Base-by-base conservation (phyloP, 257 asterid species). In the Paraleonurus japonicus region DNA sequence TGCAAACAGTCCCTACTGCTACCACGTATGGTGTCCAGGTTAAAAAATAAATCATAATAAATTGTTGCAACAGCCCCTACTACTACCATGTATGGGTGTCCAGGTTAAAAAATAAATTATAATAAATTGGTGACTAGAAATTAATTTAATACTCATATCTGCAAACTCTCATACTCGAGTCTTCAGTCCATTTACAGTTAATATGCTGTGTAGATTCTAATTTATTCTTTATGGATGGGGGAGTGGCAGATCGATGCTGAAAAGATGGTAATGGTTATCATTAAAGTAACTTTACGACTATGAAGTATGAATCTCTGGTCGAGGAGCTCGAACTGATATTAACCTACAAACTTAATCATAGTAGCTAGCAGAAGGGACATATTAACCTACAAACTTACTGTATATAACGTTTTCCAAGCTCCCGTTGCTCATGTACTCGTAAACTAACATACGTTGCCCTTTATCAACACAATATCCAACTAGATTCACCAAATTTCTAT, bases 371-470 rank as follows among this genome's bases (percentile, higher is more conserved):
- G 54, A 68, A 28, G 26, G 55, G 37, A 62, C 30, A 30, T 65
- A 43, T 39, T 55, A 65, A 71, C 58, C 61, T 43, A 39, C 16
- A 8, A 35, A 81, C 97, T 85, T 83, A 95, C 98, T 79, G 60
- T 95, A 95, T 65, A 95, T 70, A 74, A 83, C 92, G 78, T 89
- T 89, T 19, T 84, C 98, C 89, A 95, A 87, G 88, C 98, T 95
- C 76, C 98, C 99, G 30, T 92, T 87, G 83, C 96, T 88, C 99
- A 95, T 92, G 83, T 81, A 95, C 81, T 95, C 98, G 48, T 95
- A 95, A 64, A 95, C 80, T 72, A 95, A 82, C 89, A 95, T 92
- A 28, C 71, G 90, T 60, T 92, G 90, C 67, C 98, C 97, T 84
- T 87, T 92, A 75, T 95, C 99, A 55, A 95, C 93, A 71, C 99